These are phyloP conservation scores for Neopestalotiopsis sp. DNA, from an alignment of 2,329 filamentous ascomycete genomes.

Conservation along the genomic window DNA sequence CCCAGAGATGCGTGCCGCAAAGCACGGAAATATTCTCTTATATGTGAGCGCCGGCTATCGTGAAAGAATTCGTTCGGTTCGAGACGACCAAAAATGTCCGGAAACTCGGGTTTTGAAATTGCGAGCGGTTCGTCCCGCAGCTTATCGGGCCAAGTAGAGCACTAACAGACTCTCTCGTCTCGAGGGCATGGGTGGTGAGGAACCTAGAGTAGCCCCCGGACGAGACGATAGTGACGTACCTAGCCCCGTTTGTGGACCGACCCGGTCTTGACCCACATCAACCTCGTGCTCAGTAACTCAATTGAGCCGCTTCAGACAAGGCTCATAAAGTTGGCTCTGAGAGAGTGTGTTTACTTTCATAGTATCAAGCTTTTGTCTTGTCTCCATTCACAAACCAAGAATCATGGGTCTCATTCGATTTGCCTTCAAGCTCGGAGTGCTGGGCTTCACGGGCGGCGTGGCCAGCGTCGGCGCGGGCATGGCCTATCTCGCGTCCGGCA, in stretches of 20 bases:
- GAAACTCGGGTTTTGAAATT: slow-evolving; percentile 1
- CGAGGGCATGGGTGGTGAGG: not conserved
- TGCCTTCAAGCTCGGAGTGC: slow-evolving; percentile 47
- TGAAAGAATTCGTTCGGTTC: not conserved
- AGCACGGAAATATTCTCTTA: not conserved
- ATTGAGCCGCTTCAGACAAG: not conserved
- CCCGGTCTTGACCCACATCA: not conserved
- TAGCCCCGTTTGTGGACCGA: not conserved
- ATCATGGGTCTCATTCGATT: slow-evolving; percentile 60
- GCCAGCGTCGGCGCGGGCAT: slow-evolving; percentile 55
- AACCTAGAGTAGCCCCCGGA: not conserved
- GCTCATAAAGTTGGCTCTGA: not conserved
- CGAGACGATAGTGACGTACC: not conserved
- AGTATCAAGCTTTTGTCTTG: not conserved
- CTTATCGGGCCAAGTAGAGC: not conserved
- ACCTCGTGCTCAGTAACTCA: slow-evolving; percentile 2
- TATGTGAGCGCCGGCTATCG: not conserved
- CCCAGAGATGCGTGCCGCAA: not conserved
- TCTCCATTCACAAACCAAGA: not conserved
- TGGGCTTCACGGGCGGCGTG: slow-evolving; percentile 52
- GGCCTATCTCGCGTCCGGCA: slow-evolving; percentile 58
- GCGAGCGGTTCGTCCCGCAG: not conserved
- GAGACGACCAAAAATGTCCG: not conserved
- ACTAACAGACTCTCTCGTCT: not conserved
- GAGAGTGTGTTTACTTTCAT: not conserved